These are phyloP conservation scores for Corymbia citriodora DNA, from an alignment of 441 rosid genomes.

Conservation along the genomic window DNA sequence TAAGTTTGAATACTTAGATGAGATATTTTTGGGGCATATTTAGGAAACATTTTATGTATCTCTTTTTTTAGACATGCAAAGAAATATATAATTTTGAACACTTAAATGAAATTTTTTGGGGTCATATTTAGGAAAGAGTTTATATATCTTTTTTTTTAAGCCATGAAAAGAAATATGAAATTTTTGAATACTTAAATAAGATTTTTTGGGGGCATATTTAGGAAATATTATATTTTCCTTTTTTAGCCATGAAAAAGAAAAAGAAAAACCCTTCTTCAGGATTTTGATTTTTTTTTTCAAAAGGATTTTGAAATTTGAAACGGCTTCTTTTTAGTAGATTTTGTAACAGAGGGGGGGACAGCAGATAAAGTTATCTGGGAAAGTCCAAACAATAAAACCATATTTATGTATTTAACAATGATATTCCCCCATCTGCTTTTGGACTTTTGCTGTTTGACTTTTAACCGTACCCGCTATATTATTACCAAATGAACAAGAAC, in stretches of 20 bases:
- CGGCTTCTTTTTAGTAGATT: neutral
- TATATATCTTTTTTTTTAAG: too few species aligned
- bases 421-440: neutral
- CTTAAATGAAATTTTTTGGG: neutral
- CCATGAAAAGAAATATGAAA: neutral
- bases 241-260: neutral
- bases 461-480: neutral
- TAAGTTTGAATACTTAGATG: neutral
- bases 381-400: neutral
- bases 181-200: neutral
- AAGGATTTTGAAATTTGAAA: neutral
- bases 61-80: neutral
- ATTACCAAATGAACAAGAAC: neutral
- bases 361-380: neutral
- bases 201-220: neutral
- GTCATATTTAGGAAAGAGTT: neutral
- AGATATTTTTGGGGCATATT: neutral
- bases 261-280: neutral
- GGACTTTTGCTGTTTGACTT: neutral
- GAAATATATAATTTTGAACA: too few species aligned
- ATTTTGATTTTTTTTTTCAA: neutral
- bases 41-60: neutral
- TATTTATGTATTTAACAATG: neutral
- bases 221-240: neutral
- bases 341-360: neutral